Evolutionary conservation across 441 rosid genomes (phyloP).

Genomic region (Adansonia gregorii): DNA sequence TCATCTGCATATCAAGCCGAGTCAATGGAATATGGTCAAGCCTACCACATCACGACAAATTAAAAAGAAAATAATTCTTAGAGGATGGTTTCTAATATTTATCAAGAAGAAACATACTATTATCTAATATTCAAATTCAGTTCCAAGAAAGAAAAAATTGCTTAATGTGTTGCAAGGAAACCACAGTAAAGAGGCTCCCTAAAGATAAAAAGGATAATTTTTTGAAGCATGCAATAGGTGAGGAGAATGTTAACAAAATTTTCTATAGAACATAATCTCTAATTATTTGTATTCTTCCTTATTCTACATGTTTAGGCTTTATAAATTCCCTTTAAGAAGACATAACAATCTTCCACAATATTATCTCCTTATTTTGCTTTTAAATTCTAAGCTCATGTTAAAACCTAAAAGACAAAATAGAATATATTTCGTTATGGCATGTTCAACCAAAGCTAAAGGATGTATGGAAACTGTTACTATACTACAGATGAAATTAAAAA

Average conservation of each 20-base stretch:
- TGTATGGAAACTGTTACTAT: not conserved
- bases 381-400: not conserved
- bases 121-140: conserved; percentile 7
- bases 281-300: not conserved
- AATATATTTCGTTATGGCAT: not conserved
- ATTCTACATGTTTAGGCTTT: conserved; percentile 12
- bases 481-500: not conserved
- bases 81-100: not conserved
- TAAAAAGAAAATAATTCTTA: conserved; percentile 13
- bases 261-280: not conserved
- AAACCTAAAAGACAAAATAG: conserved; percentile 6
- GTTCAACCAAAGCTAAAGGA: conserved; percentile 1
- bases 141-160: not conserved
- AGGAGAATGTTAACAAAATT: conserved; percentile 2
- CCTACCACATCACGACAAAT: not conserved
- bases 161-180: conserved; percentile 1
- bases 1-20: conserved; percentile 75
- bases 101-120: conserved; percentile 3
- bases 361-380: not conserved
- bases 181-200: not conserved
- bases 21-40: conserved; percentile 17
- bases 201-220: conserved; percentile 7
- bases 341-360: conserved; percentile 15
- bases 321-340: conserved; percentile 4
- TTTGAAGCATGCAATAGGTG: not conserved